Conservation (phyloP, 2,329 filamentous ascomycete species). For the Nannizziopsis arthrosporioides region DNA sequence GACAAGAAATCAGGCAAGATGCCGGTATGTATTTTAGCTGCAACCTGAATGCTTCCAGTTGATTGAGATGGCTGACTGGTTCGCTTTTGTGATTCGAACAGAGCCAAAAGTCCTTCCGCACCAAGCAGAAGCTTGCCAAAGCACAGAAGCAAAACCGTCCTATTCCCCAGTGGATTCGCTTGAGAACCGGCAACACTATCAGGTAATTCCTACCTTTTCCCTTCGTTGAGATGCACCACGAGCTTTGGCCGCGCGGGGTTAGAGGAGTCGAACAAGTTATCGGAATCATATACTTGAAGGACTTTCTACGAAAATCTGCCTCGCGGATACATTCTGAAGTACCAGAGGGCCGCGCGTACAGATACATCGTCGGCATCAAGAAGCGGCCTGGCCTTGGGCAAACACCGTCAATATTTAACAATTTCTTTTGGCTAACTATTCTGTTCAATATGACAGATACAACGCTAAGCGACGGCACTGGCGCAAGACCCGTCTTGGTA, state of each 20-base stretch:
- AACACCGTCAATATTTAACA: neutral
- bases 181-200: conserved; percentile 98
- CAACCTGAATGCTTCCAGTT: no score
- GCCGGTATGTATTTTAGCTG: conserved; percentile 36
- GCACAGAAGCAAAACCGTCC: conserved; percentile 99
- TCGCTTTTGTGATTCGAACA: conserved; percentile 32
- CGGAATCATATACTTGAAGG: neutral
- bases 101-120: conserved; percentile 99
- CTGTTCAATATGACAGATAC: conserved; percentile 54
- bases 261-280: neutral
- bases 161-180: conserved; percentile 98
- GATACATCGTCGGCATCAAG: no score
- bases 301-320: neutral
- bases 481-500: conserved; percentile 99
- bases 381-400: no score
- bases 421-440: conserved; percentile 1
- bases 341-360: neutral
- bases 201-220: conserved; percentile 55
- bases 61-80: neutral
- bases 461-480: conserved; percentile 99
- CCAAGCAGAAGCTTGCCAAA: conserved; percentile 99
- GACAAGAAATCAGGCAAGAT: conserved; percentile 38
- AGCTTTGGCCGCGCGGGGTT: conserved; percentile 8
- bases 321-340: neutral
- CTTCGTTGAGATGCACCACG: conserved; percentile 1